Evolutionary conservation across 192 early-diverging fungal genomes (phyloP), one percentile per base, ranked within the genome.

Genomic region (Coemansia sp.): DNA sequence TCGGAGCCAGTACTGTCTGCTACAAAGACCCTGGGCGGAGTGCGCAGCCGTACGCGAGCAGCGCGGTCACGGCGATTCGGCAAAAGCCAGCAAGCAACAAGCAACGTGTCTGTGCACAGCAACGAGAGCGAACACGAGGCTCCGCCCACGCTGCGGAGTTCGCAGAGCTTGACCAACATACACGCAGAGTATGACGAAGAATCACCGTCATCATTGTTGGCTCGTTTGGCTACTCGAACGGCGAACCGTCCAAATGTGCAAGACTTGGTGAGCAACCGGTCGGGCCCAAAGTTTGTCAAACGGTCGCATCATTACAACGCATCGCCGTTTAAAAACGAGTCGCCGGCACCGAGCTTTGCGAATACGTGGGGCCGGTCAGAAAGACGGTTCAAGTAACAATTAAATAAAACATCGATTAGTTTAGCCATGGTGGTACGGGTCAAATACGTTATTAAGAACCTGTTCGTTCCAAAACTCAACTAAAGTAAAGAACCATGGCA

Each of bases 221-320:
- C 64, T 8, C 15, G 77, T 8, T 65, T 80, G 38, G 70, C 55
- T 14, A 50, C 29, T 29, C 47, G 69, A 27, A 59, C 65, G 12
- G 62, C 67, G 15, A 49, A 21, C 19, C 52, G 72, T 27, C 77
- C 77, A 2, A 67, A 57, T 7, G 60, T 64, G 7, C 72, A 74
- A 49, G 72, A 73, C 22, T 25, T 80, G 43, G 77, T 80, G 32
- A 80, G 68, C 62, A 80, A 74, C 62, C 50, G 72, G 29, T 61
- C 65, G 10, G 50, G 72, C 21, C 77, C 77, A 15, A 70, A 71
- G 43, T 80, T 80, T 35, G 77, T 71, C 59, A 80, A 80, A 41
- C 64, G 77, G 41, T 80, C 77, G 5, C 72, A 66, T 35, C 67
- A 66, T 62, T 71, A 63, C 39, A 69, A 62, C 53, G 29, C 75